Conservation (phyloP, 2,329 filamentous ascomycete species). For the Beauveria rudraprayagi region DNA sequence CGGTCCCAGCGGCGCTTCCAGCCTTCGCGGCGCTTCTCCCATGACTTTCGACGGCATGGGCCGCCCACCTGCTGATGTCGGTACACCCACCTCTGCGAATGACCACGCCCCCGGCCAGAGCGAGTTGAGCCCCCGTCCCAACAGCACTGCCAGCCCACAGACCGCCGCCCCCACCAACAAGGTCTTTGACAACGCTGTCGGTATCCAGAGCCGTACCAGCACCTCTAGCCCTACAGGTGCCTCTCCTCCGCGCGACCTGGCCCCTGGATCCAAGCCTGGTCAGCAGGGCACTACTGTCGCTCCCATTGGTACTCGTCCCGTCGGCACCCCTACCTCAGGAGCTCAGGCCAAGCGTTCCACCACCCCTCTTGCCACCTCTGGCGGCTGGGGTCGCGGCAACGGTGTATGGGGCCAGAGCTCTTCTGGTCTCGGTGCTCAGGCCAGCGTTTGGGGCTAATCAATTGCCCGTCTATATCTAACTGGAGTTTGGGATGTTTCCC, state of each 20-base stretch:
- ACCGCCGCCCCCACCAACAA: slow-evolving; percentile 51
- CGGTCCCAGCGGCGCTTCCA: slow-evolving; percentile 53
- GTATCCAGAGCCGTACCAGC: slow-evolving; percentile 64
- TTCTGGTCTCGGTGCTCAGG: slow-evolving; percentile 74
- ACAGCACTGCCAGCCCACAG: slow-evolving; percentile 79
- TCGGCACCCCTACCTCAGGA: slow-evolving; percentile 42
- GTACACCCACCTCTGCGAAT: slow-evolving; percentile 32
- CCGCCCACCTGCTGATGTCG: slow-evolving; percentile 29
- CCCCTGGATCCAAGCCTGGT: slow-evolving; percentile 43
- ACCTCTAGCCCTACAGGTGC: slow-evolving; percentile 74
- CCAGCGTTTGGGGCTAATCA: slow-evolving; percentile 82
- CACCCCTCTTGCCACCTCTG: slow-evolving; percentile 83
- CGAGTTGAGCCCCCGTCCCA: slow-evolving; percentile 56
- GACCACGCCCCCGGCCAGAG: slow-evolving; percentile 42
- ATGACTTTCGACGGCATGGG: slow-evolving; percentile 61
- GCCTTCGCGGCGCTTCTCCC: slow-evolving; percentile 69
- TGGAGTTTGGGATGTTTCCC: slow-evolving; percentile 12
- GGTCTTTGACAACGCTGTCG: slow-evolving; percentile 50
- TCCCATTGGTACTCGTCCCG: slow-evolving; percentile 86
- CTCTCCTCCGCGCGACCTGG: slow-evolving; percentile 64
- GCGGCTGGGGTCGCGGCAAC: slow-evolving; percentile 72
- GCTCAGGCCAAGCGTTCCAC: slow-evolving; percentile 68
- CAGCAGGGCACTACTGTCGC: slow-evolving; percentile 62
- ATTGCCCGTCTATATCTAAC: background rate
- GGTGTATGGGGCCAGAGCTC: slow-evolving; percentile 81